A percentile compares a stretch with the other conserved stretches of the same genome.
Conservation (phyloP, 108 stramenopile species). For the Stephanodiscus triporus region DNA sequence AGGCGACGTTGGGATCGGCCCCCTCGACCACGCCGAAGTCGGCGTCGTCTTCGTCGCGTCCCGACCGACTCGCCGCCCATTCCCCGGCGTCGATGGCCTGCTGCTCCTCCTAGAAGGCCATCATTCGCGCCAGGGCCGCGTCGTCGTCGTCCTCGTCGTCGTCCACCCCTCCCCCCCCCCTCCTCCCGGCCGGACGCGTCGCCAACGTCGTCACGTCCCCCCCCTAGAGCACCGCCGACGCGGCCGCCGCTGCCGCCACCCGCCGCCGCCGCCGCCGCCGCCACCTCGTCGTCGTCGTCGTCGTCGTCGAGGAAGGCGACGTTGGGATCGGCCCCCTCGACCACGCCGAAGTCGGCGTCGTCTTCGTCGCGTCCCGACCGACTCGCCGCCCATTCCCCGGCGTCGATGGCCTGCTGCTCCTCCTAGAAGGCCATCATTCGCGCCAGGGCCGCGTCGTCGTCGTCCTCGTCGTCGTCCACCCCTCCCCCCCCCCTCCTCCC, state of each 20-base stretch:
- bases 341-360: no score
- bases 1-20: conserved; percentile 27
- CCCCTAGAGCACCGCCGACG: no score
- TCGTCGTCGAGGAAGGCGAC: conserved; percentile 14
- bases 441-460: no score
- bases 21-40: background rate
- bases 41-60: background rate
- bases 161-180: no score
- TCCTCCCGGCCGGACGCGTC: no score
- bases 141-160: no score
- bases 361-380: background rate
- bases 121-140: conserved; percentile 32
- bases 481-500: no score
- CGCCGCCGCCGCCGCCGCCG: no score
- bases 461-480: no score
- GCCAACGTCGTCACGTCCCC: conserved; percentile 17
- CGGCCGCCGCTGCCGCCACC: no score
- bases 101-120: conserved; percentile 38
- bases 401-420: conserved; percentile 13
- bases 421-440: conserved; percentile 40
- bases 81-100: conserved; percentile 7
- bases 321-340: conserved; percentile 20
- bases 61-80: background rate
- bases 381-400: no score
- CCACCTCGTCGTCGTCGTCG: no score